Evolutionary conservation across 345 rosid species (phyloP).

Genomic region (Hypericum androsaemum): DNA sequence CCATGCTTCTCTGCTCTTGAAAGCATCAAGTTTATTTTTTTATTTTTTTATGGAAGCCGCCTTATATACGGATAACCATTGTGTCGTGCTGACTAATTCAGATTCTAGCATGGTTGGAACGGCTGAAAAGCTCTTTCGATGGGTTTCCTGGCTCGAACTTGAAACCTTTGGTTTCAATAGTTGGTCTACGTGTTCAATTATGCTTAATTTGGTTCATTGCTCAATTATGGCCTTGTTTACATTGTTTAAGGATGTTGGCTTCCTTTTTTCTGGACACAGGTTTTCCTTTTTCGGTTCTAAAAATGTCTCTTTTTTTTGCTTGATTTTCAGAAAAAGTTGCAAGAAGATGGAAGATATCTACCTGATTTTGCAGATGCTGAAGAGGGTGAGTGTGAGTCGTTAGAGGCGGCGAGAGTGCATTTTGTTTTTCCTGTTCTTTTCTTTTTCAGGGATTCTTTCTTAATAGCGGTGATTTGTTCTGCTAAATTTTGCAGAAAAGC

Average conservation of each 20-base stretch:
- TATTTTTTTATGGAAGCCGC: too few species aligned
- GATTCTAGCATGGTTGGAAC: too few species aligned
- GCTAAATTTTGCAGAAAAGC: conserved; percentile 45
- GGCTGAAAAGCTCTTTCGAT: too few species aligned
- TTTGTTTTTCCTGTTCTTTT: neutral
- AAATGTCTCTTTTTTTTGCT: conserved; percentile 2
- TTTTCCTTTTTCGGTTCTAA: neutral
- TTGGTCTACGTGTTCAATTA: too few species aligned
- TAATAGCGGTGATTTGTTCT: neutral
- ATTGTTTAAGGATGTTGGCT: too few species aligned
- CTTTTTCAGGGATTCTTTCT: neutral
- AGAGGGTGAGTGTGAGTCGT: conserved; percentile 39
- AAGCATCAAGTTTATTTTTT: neutral
- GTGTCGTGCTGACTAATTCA: too few species aligned
- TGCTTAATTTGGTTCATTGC: too few species aligned
- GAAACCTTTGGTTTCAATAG: too few species aligned
- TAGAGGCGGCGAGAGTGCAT: neutral
- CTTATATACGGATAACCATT: too few species aligned
- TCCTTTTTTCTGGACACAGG: neutral
- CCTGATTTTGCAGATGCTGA: conserved; percentile 88
- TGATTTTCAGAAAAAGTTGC: conserved; percentile 63
- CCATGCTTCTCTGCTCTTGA: neutral
- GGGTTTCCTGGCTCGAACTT: too few species aligned
- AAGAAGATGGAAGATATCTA: conserved; percentile 63
- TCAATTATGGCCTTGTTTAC: too few species aligned